These are phyloP conservation scores for Botrytis medusae DNA, from an alignment of 2,329 filamentous ascomycete genomes.

Conservation along the genomic window DNA sequence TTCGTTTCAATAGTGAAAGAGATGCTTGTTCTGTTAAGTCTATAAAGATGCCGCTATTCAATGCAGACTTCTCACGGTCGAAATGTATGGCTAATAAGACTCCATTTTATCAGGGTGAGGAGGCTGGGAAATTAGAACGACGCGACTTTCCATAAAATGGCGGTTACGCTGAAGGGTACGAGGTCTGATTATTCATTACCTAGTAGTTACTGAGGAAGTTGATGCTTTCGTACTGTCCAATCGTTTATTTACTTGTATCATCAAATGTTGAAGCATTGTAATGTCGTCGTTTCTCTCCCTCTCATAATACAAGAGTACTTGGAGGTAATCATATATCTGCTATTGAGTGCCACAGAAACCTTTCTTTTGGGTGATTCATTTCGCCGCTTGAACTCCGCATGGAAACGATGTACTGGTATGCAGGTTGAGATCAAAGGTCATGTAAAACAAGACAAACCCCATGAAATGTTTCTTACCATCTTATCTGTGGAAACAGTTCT, in stretches of 20 bases:
- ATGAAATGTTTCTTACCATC: neutral
- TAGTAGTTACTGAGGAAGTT: neutral
- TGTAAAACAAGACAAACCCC: neutral
- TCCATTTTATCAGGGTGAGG: neutral
- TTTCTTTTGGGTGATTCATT: neutral
- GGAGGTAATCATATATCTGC: neutral
- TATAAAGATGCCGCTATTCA: neutral
- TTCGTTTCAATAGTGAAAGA: neutral
- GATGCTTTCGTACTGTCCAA: neutral
- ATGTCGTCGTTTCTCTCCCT: neutral
- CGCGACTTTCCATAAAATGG: neutral
- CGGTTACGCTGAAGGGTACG: constrained; percentile 1
- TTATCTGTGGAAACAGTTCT: neutral
- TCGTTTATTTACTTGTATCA: neutral
- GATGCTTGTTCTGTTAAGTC: neutral
- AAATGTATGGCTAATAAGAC: neutral
- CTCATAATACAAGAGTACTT: neutral
- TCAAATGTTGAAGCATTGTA: neutral
- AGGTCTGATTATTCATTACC: neutral
- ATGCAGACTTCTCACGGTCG: neutral
- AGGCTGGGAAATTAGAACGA: constrained; percentile 9
- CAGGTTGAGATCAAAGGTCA: neutral
- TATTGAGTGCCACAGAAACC: neutral
- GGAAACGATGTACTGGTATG: neutral
- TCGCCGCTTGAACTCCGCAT: neutral